These are phyloP conservation scores for Meyerozyma athensensis DNA, from an alignment of 1,139 yeast species.

Conservation along the genomic window DNA sequence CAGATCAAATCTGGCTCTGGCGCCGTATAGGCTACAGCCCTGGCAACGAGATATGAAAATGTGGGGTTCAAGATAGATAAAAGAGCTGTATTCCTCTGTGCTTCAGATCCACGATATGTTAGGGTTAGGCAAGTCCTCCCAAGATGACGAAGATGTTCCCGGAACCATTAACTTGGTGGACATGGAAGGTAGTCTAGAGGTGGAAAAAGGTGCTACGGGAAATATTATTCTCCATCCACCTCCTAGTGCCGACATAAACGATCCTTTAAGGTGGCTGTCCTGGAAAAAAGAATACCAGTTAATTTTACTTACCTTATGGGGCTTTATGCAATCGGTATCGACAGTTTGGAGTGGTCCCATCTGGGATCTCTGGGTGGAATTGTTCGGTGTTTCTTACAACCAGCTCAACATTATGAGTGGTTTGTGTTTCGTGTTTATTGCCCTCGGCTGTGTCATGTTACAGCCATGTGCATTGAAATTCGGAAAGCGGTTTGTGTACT, in stretches of 20 bases:
- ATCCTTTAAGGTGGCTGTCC: constrained; percentile 36
- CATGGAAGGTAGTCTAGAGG: constrained; percentile 30
- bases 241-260: constrained; percentile 33
- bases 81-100: neutral
- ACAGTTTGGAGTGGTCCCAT: constrained; percentile 40
- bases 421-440: constrained; percentile 30
- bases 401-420: constrained; percentile 32
- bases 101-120: neutral
- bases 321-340: constrained; percentile 37
- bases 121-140: neutral
- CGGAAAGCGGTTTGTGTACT: constrained; percentile 37
- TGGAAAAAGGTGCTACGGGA: constrained; percentile 14
- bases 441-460: constrained; percentile 33
- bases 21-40: neutral
- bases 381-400: constrained; percentile 22
- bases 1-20: neutral
- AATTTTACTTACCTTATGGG: constrained; percentile 30
- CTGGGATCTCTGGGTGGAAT: constrained; percentile 32
- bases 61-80: neutral
- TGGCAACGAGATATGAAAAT: neutral
- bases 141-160: constrained; percentile 42
- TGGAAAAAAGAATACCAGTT: constrained; percentile 30
- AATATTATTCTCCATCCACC: constrained; percentile 31
- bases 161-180: constrained; percentile 62
- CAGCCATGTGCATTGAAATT: constrained; percentile 40